Evolutionary conservation across 176 grass and related monocot species (phyloP), one percentile per base, ranked within the genome.

Genomic region (Avena atlantica): DNA sequence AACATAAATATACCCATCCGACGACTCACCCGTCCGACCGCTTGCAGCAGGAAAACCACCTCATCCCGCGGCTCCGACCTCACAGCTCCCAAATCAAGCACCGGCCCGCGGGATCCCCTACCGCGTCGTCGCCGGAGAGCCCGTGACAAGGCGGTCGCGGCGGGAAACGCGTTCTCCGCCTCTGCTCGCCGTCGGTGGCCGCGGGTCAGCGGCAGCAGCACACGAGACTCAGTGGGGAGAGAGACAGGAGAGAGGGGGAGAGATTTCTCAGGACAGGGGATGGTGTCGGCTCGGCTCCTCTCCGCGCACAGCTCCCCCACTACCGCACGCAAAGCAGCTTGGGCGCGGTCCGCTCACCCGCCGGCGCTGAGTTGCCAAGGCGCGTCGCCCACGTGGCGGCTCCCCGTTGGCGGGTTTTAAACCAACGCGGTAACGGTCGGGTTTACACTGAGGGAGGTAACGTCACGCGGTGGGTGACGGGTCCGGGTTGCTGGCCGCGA

Each of bases 21-120:
- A 29, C 1, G 40, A 91, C 90, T 91, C 82, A 91, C 90, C 90
- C 70, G 61, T 81, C 71, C 6, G 82, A 13, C 29, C 82, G 11
- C 81, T 62, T 88, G 82, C 81, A 91, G 90, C 90, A 91, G 77
- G 70, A 91, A 8, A 78, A 42, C 82, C 70, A 81, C 77, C 86
- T 70, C 90, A 91, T 88, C 69, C 7, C 51, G 16, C 11, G 21
- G 48, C 70, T 27, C 58, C 70, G 65, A 48, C 72, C 12, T 0
- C 21, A 5, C 10, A 84, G 10, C 70, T 8, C 42, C 27, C 50
- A 52, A 31, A 59, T 81, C 76, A 52, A 52, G 40, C 60, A 52
- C 50, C 25, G n/a, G 11, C 14, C 40, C 11, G 3, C 67, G 24
- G 13, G 50, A 15, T 7, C 3, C 31, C 31, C 74, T 66, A 34